A percentile compares a stretch with the other conserved stretches of the same genome.
These are phyloP conservation scores for Pleurotus pulmonarius DNA, from an alignment of 768 basidiomycete species.

Conservation along the genomic window DNA sequence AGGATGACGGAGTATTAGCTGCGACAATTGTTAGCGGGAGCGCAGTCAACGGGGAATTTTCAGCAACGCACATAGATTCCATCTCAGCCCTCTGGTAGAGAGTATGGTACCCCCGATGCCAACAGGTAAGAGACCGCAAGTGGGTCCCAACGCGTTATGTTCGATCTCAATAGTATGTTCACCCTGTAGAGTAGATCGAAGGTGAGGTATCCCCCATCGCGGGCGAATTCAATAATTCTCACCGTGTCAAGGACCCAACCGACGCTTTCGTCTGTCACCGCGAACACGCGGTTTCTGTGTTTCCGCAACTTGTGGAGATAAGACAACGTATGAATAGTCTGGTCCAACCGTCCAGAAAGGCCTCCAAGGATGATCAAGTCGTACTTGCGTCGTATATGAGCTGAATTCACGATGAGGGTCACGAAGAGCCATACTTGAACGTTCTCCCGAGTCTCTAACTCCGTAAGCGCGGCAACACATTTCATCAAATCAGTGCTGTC, in stretches of 20 bases:
- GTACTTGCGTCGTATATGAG: constrained; percentile 36
- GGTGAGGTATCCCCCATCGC: not conserved
- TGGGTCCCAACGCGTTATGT: constrained; percentile 71
- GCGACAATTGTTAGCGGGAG: constrained; percentile 1
- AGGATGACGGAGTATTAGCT: constrained; percentile 69
- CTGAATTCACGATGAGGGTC: constrained; percentile 16
- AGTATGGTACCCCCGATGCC: constrained; percentile 75
- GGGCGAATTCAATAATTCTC: constrained; percentile 17
- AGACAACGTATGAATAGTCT: constrained; percentile 88
- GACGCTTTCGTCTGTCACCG: constrained; percentile 85
- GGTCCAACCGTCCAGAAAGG: constrained; percentile 87
- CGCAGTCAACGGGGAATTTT: constrained; percentile 19
- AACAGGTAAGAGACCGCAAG: constrained; percentile 93
- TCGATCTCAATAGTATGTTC: constrained; percentile 78
- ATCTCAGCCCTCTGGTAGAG: constrained; percentile 81
- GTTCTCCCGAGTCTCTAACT: constrained; percentile 42
- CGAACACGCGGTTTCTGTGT: constrained; percentile 57
- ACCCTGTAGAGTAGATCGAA: constrained; percentile 49
- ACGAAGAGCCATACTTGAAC: constrained; percentile 26
- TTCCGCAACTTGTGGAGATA: constrained; percentile 77
- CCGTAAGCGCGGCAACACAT: constrained; percentile 64
- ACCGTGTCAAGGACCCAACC: constrained; percentile 87
- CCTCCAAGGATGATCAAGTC: constrained; percentile 84
- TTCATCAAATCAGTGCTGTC: constrained; percentile 97
- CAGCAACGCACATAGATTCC: constrained; percentile 64